Evolutionary conservation across 306 rosid species (phyloP), one percentile per base, ranked within the genome.

Genomic region (Quercus agrifolia): DNA sequence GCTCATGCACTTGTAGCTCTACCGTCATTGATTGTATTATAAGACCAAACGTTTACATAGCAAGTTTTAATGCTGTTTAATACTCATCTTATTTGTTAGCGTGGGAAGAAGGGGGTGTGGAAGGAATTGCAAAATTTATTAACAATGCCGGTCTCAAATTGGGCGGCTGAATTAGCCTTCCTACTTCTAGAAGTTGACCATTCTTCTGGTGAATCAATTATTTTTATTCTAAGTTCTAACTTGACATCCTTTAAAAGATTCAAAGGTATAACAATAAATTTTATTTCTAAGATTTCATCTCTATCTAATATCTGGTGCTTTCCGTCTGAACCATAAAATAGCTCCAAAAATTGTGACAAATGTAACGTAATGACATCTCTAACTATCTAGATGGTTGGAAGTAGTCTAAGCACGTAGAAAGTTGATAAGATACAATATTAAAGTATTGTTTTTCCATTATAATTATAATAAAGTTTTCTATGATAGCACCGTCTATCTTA

Each of bases 141-240:
- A 49, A 49, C 17, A 12, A 49, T 8, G 17, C 54, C 17, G 17
- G 17, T 49, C 17, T 75, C 61, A 49, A 54, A 12, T 7, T 59
- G 41, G 57, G 13, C 5, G 61, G 71, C 33, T 15, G 58, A 61
- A 20, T 20, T 4, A 18, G 17, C 72, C 28, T 9, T 30, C 58
- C 30, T 46, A 51, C 70, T 54, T 74, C 79, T 54, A 70, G 75
- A 83, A 49, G 80, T 71, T 70, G 80, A 83, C 81, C 56, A 51
- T 12, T 6, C 18, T 0, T 58, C 52, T 25, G 3, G 10, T 70
- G n/a, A 49, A 61, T 21, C 56, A 31, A 51, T 35, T 27, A 5
- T 27, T 59, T 59, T 49, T 20, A 3, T 59, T 58, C 12, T 10
- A 9, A 58, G 4, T 59, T 58, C 12, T 21, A 20, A 58, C 3